Conservation (phyloP, 2,329 filamentous ascomycete genomes). For the Arthrobotrys conoides region DNA sequence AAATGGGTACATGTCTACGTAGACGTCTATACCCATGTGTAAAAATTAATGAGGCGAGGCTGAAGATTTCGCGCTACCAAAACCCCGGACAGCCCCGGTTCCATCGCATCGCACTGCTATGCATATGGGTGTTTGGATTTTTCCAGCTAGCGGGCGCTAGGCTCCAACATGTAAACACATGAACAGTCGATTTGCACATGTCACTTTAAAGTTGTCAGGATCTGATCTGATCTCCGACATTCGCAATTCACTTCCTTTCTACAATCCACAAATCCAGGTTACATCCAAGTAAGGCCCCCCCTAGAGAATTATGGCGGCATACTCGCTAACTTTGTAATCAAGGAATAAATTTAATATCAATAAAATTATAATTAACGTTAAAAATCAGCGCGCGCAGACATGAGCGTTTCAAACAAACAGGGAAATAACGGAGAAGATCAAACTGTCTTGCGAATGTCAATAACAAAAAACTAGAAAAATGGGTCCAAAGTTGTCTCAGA, state of each 20-base stretch:
- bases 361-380: background rate
- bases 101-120: background rate
- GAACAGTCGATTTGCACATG: background rate
- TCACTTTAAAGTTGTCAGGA: no score
- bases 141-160: background rate
- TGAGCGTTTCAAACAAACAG: no score
- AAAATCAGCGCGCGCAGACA: background rate
- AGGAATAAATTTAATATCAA: background rate
- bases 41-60: background rate
- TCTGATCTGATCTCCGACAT: background rate
- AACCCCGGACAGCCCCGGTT: no score
- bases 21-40: background rate
- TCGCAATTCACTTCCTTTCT: no score
- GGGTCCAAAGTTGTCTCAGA: background rate
- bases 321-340: background rate
- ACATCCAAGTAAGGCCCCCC: no score
- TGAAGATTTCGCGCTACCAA: background rate
- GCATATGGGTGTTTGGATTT: background rate
- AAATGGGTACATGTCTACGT: background rate
- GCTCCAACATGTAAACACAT: background rate
- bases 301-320: no score
- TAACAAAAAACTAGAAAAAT: background rate
- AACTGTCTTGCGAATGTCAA: background rate
- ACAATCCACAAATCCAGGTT: no score
- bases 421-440: background rate